These are phyloP conservation scores for Rhizoctonia solani DNA, from an alignment of 1,284 basidiomycete genomes.

Conservation along the genomic window DNA sequence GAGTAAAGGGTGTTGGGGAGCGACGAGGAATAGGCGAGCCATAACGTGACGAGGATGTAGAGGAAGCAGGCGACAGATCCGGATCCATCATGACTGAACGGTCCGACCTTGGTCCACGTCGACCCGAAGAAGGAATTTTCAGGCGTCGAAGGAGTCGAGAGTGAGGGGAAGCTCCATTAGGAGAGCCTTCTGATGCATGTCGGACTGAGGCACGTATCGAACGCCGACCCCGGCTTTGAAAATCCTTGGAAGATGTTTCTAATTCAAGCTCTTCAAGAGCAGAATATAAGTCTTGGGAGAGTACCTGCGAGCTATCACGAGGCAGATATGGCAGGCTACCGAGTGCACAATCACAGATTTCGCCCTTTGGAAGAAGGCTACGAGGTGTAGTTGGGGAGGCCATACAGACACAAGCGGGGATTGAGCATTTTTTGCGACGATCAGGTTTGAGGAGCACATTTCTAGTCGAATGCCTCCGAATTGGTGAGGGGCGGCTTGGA, in stretches of 20 bases:
- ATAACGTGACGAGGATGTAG: conserved; percentile 9
- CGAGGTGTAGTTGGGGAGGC: conserved; percentile 27
- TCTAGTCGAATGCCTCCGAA: conserved; percentile 4
- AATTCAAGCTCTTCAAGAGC: conserved; percentile 24
- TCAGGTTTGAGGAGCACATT: conserved; percentile 19
- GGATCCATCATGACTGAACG: conserved; percentile 3
- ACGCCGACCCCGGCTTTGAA: background rate
- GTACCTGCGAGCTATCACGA: background rate
- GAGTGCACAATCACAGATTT: conserved; percentile 3
- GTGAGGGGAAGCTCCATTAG: conserved; percentile 1
- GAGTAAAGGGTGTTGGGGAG: conserved; percentile 18
- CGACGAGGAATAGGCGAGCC: conserved; percentile 8
- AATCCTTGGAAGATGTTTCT: background rate
- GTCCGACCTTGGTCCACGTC: background rate
- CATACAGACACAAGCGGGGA: conserved; percentile 1
- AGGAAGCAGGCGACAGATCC: conserved; percentile 7
- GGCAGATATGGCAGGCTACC: conserved; percentile 8
- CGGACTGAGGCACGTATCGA: conserved; percentile 2
- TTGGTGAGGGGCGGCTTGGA: background rate
- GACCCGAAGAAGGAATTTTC: conserved; percentile 15
- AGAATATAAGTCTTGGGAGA: conserved; percentile 8
- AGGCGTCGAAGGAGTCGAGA: conserved; percentile 1
- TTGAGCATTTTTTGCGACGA: conserved; percentile 14
- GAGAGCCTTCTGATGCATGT: background rate
- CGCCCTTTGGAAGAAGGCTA: conserved; percentile 9